Evolutionary conservation across 2,329 filamentous ascomycete species (phyloP), one percentile per base, ranked within the genome.

Genomic region (Neonectria punicea): DNA sequence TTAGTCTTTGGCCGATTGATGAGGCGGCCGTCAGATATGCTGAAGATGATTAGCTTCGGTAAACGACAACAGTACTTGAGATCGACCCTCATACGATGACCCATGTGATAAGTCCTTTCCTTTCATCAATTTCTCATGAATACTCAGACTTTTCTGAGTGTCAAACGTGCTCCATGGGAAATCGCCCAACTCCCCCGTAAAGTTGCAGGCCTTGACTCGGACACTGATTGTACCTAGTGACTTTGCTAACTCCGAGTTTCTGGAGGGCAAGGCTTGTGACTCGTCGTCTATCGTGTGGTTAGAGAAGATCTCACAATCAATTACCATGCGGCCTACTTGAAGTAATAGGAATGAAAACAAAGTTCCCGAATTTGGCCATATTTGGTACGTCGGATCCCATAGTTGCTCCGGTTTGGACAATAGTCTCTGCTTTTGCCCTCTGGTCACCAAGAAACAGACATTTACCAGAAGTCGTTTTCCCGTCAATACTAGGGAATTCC

Each of bases 61-160:
- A 18, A 18, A 5, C 9, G n/a, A 2, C 18, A 39, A 11, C 43
- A 6, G 5, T 34, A 14, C 2, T 43, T 50, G 13, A 16, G 5
- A 25, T 16, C 13, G 2, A 18, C 32, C 8, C 13, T 22, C 32
- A 49, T 67, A 75, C 73, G 43, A 51, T 2, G 67, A 69, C 10
- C 59, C 67, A 58, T 77, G 75, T 11, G 68, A 70, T 11, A 75
- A 39, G n/a, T 63, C 70, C 25, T 32, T 74, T 4, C 75, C 74
- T 53, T 77, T 77, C 65, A 75, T 34, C 2, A 67, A 56, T 25
- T 76, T 75, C 16, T 77, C 75, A 3, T 67, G 51, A 3, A 72
- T 2, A 1, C 57, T 4, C 0, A 63, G 5, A 0, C 44, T 57
- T 10, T 56, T 1, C 1, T 28, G 16, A 3, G 14, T 13, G 20